A percentile compares a stretch with the other conserved stretches of the same genome.
These are phyloP conservation scores for Crassisporium funariophilum DNA, from an alignment of 768 basidiomycete genomes.

Conservation along the genomic window DNA sequence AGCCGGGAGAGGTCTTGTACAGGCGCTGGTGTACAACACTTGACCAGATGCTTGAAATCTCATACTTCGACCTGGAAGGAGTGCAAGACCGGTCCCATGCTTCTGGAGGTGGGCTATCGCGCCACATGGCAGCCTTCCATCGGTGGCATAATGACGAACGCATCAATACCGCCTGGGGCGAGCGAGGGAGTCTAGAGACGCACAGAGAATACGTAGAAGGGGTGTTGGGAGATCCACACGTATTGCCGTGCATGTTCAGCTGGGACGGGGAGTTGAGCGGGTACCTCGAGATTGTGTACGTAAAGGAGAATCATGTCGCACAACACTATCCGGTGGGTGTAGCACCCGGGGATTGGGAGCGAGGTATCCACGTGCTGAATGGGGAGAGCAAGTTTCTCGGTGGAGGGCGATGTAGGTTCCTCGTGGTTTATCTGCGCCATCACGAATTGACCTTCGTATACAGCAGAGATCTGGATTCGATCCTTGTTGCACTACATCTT, in stretches of 20 bases:
- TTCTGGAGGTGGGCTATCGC: constrained; percentile 18
- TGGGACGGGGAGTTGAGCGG: constrained; percentile 50
- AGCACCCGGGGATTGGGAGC: constrained; percentile 29
- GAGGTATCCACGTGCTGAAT: constrained; percentile 46
- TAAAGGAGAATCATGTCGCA: constrained; percentile 43
- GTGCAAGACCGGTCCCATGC: constrained; percentile 15
- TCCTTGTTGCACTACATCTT: constrained; percentile 45
- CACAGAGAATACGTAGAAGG: constrained; percentile 42
- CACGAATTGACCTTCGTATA: background rate
- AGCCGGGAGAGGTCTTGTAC: constrained; percentile 43
- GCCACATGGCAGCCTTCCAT: constrained; percentile 47
- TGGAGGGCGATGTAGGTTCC: constrained; percentile 37
- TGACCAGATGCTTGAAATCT: constrained; percentile 33
- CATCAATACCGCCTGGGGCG: constrained; percentile 48
- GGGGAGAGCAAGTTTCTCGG: constrained; percentile 52
- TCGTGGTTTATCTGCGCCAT: background rate
- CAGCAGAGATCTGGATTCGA: constrained; percentile 38
- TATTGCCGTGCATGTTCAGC: constrained; percentile 43
- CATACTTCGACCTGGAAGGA: constrained; percentile 35
- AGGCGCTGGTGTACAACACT: constrained; percentile 34
- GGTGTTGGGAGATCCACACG: constrained; percentile 38
- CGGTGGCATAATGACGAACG: constrained; percentile 53
- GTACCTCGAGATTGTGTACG: constrained; percentile 47
- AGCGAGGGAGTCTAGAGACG: constrained; percentile 43
- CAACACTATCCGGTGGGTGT: constrained; percentile 28